Conservation (phyloP, 2,329 filamentous ascomycete genomes). For the Rutstroemia sydowiana region DNA sequence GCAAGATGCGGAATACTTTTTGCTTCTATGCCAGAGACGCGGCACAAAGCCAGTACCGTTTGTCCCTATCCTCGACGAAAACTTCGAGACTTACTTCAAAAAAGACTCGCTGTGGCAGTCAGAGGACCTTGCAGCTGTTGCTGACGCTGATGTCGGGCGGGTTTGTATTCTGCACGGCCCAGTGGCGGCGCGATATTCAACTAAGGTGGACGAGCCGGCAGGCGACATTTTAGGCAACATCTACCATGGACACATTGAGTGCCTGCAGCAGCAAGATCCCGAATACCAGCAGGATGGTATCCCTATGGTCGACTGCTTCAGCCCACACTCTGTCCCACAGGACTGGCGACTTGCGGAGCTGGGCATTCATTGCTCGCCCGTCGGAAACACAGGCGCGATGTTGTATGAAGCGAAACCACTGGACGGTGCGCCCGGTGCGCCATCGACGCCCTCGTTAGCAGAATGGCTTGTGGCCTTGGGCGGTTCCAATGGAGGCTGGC, state of each 20-base stretch:
- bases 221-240: constrained; percentile 74
- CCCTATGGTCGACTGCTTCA: too few relatives aligned
- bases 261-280: too few relatives aligned
- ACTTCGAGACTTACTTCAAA: constrained; percentile 98
- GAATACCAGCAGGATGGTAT: too few relatives aligned
- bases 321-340: too few relatives aligned
- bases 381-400: too few relatives aligned
- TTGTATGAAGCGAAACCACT: too few relatives aligned
- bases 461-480: too few relatives aligned
- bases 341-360: too few relatives aligned
- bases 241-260: not conserved
- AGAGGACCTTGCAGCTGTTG: constrained; percentile 88
- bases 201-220: constrained; percentile 78
- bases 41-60: constrained; percentile 94
- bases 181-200: constrained; percentile 82
- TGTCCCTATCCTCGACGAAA: constrained; percentile 83
- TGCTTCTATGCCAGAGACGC: constrained; percentile 78
- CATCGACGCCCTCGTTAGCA: too few relatives aligned
- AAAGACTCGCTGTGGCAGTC: constrained; percentile 99
- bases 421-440: too few relatives aligned
- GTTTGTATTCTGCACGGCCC: constrained; percentile 93
- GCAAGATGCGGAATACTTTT: constrained; percentile 91
- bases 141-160: constrained; percentile 85
- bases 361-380: too few relatives aligned
- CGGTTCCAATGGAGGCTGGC: too few relatives aligned